Base-by-base conservation (phyloP, 2,329 filamentous ascomycete species). In the Phyllosticta citrichinensis region DNA sequence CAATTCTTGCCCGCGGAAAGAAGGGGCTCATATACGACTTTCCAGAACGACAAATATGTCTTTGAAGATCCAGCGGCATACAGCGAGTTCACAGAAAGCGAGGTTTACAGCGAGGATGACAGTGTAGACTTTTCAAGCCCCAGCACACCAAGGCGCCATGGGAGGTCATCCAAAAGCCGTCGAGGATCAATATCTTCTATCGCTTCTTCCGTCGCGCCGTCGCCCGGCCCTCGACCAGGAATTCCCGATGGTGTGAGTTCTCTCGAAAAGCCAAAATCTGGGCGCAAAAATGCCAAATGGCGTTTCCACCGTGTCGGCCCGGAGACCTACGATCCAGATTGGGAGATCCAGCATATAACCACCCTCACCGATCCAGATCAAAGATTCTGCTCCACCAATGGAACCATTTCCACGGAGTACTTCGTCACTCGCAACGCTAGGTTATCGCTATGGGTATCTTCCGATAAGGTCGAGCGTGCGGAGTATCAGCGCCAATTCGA, bases 391-490 rank as follows among this genome's bases (percentile, higher is more conserved):
- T 30, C 66, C 9, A 62, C 64, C 3, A 76, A 67, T 33, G 77
- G 78, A 3, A 80, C 78, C 0, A 80, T 80, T 65, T 75, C 74
- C 2, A 80, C 78, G 0, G 68, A 75, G n/a, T 71, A 71, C 57
- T 65, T 65, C 24, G 56, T 64, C 3, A 25, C 52, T 4, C 56
- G 59, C 19, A 62, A 62, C 52, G 55, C 62, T 9, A 52, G 54
- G 5, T 20, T 58, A 17, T 35, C 55, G 4, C 19, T 59, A n/a
- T 61, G 58, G 58, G 40, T 14, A 47, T 47, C 17, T 12, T n/a
- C 22, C 2, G 22, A 22, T 22, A 22, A 22, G 22, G 58, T 58
- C 5, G 25, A 55, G 24, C 35, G 52, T 14, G 52, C 52, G 24
- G 52, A 62, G 19, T 57, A 58, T 27, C 61, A 62, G 20, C 61